Evolutionary conservation across 1,139 yeast genomes (phyloP), one percentile per base, ranked within the genome.

Genomic region (Hyphopichia pseudoburtonii): DNA sequence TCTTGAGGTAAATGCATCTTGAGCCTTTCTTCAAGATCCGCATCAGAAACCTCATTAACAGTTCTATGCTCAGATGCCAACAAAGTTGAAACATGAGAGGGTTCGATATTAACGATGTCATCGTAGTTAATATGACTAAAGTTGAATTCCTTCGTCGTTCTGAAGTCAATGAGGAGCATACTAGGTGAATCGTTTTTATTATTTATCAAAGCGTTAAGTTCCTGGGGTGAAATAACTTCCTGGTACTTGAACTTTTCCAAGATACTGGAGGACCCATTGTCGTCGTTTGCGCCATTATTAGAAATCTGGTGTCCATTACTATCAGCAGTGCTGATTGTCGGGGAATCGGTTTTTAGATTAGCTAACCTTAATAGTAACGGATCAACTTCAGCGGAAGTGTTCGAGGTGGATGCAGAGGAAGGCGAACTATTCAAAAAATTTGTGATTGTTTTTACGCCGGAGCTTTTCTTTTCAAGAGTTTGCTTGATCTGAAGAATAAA

Each of bases 31-130:
- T 82, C 86, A 21, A 88, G 57, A 37, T 82, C 87, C 35, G 61
- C 65, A 48, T 83, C 90, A 2, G 73, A 69, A 44, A 73, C 52
- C 5, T 47, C 66, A 7, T 63, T 61, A 3, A 64, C 57, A 19
- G 71, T 58, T 28, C 76, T 60, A 22, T 38, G 47, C 17, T 41
- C 50, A 10, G 41, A 34, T 3, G 47, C 51, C 3, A 46, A 32
- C 10, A 66, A 34, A 25, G 50, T 45, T 4, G 40, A 42, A 3
- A 66, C 50, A 5, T 79, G 66, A 4, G 77, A 62, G 0, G 96
- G 96, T 39, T 86, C 95, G 11, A 88, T 74, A 53, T 89, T 84
- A 14, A 86, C 73, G 7, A 82, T 58, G 33, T 82, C 74, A 1
- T 64, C 56, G 25, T 72, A 62, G 16, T 72, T 69, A 23, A 89